phyloP scores from a whole-genome alignment of 495 filamentous ascomycete species.

The Hypoxylon perforatum region DNA sequence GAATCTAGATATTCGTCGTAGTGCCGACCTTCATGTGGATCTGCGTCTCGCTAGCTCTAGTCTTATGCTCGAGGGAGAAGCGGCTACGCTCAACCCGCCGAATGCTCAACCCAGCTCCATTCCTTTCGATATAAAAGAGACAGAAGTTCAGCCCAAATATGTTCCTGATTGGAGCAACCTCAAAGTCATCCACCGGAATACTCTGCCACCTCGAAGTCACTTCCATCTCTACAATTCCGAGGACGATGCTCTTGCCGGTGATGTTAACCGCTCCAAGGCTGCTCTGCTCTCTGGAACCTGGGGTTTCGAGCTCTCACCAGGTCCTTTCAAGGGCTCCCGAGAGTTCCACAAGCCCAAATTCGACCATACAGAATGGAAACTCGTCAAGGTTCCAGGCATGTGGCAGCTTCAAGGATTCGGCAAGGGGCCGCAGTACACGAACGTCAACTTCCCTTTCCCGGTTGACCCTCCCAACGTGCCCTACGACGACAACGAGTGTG shows the following conservation, averaged over 20 bases:
- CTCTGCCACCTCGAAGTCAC: conserved; percentile 69
- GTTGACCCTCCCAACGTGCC: conserved; percentile 70
- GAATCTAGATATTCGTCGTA: conserved; percentile 18
- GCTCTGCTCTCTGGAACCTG: conserved; percentile 66
- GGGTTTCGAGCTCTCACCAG: conserved; percentile 65
- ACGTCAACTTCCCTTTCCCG: conserved; percentile 72
- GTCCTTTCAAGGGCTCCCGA: conserved; percentile 60
- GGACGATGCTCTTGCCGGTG: conserved; percentile 34
- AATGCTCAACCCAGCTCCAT: neutral
- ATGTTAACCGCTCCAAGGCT: conserved; percentile 49
- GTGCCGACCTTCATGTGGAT: conserved; percentile 34
- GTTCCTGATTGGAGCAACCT: conserved; percentile 70
- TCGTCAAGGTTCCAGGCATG: conserved; percentile 72
- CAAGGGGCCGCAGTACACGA: conserved; percentile 72
- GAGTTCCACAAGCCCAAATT: conserved; percentile 52
- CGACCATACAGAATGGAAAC: conserved; percentile 58
- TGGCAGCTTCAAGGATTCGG: conserved; percentile 78
- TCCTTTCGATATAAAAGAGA: neutral
- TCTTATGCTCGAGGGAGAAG: neutral
- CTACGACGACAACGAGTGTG: conserved; percentile 72
- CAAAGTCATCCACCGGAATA: conserved; percentile 70
- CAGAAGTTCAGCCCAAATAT: conserved; percentile 38
- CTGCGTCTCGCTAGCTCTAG: conserved; percentile 28
- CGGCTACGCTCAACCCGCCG: neutral
- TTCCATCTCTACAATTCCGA: conserved; percentile 49